Conservation (phyloP, 1,139 yeast genomes). For the Meyerozyma smithsonii region DNA sequence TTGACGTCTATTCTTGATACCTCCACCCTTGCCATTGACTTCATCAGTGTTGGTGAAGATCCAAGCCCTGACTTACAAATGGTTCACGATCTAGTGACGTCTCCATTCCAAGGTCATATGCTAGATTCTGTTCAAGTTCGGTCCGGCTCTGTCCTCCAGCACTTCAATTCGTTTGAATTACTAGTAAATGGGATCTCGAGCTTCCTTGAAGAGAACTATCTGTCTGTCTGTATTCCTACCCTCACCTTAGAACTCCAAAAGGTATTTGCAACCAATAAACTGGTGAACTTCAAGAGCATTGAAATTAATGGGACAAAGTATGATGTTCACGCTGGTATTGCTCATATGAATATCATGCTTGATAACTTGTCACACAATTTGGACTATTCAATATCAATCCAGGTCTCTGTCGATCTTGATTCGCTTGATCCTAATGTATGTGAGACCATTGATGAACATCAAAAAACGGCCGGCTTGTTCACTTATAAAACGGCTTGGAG, state of each 20-base stretch:
- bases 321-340: background rate
- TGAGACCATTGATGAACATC: background rate
- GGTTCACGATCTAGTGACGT: conserved; percentile 12
- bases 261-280: conserved; percentile 16
- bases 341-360: conserved; percentile 2
- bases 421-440: conserved; percentile 2
- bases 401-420: background rate
- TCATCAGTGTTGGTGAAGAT: conserved; percentile 21
- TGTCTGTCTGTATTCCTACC: conserved; percentile 18
- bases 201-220: conserved; percentile 13
- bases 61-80: conserved; percentile 17
- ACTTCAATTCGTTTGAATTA: conserved; percentile 17
- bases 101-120: conserved; percentile 6
- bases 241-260: conserved; percentile 17
- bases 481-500: background rate
- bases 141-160: conserved; percentile 17
- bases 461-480: background rate
- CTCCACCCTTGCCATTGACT: conserved; percentile 18
- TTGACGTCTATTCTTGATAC: conserved; percentile 10
- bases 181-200: conserved; percentile 14
- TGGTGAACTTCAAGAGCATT: conserved; percentile 16
- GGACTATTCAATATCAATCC: background rate
- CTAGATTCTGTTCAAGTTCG: conserved; percentile 10
- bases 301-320: conserved; percentile 22
- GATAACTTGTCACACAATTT: background rate